Conservation (phyloP, 352 stramenopile species). For the Phytophthora megakarya region DNA sequence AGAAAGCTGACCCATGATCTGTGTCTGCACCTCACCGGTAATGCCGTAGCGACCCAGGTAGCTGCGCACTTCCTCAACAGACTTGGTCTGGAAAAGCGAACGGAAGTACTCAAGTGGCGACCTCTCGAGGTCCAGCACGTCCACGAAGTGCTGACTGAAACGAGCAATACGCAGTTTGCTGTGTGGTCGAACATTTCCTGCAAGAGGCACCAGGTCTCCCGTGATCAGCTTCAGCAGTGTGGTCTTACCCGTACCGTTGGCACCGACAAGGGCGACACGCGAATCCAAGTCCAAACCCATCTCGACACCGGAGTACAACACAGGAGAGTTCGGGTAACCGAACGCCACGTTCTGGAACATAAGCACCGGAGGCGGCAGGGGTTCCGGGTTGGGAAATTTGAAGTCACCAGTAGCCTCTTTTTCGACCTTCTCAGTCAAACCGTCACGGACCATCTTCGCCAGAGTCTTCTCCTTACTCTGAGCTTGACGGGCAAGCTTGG, state of each 20-base stretch:
- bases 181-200: slow-evolving; percentile 96
- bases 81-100: slow-evolving; percentile 92
- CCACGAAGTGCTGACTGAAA: slow-evolving; percentile 99
- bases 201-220: slow-evolving; percentile 92
- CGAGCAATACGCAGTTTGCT: slow-evolving; percentile 95
- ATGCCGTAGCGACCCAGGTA: slow-evolving; percentile 97
- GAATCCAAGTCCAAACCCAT: slow-evolving; percentile 98
- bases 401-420: slow-evolving; percentile 91
- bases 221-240: slow-evolving; percentile 99
- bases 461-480: slow-evolving; percentile 99
- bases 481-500: slow-evolving; percentile 97
- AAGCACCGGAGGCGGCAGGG: slow-evolving; percentile 94
- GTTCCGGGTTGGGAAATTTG: slow-evolving; percentile 97
- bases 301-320: slow-evolving; percentile 94
- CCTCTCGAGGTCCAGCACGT: slow-evolving; percentile 96
- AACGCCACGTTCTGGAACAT: slow-evolving; percentile 98
- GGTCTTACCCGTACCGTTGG: slow-evolving; percentile 96
- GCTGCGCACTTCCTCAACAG: slow-evolving; percentile 93
- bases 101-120: slow-evolving; percentile 98
- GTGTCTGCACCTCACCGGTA: slow-evolving; percentile 95
- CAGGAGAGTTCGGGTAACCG: slow-evolving; percentile 91
- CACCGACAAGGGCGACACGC: slow-evolving; percentile 96
- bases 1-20: slow-evolving; percentile 96
- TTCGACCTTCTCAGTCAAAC: slow-evolving; percentile 94
- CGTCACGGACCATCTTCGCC: slow-evolving; percentile 97